phyloP scores from a whole-genome alignment of 2,329 filamentous ascomycete genomes.

The Fusarium sp. region DNA sequence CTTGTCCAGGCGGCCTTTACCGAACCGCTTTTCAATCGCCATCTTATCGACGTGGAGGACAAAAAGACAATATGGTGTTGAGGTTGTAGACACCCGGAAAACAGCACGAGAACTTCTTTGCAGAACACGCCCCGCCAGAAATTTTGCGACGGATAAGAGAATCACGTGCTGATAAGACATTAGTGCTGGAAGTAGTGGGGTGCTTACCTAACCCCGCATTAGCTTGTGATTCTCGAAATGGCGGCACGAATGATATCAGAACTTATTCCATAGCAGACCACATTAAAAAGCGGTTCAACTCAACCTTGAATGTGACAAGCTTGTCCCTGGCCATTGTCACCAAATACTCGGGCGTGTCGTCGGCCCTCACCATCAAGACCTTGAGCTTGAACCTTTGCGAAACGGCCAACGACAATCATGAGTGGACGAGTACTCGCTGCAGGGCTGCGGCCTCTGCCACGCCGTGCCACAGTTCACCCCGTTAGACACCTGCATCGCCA shows the following conservation, averaged over 20 bases:
- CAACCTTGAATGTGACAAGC: slow-evolving; percentile 39
- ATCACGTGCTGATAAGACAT: slow-evolving; percentile 54
- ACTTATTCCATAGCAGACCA: slow-evolving; percentile 36
- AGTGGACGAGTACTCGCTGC: slow-evolving; percentile 69
- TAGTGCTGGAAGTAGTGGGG: neutral
- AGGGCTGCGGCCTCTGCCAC: slow-evolving; percentile 75
- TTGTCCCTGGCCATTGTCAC: slow-evolving; percentile 35
- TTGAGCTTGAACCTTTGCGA: slow-evolving; percentile 35
- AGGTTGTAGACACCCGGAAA: neutral
- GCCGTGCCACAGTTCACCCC: slow-evolving; percentile 68
- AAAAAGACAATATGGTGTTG: slow-evolving; percentile 1
- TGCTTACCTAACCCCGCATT: slow-evolving; percentile 41
- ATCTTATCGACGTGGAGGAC: slow-evolving; percentile 62
- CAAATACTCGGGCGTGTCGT: slow-evolving; percentile 42
- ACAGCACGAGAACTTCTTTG: slow-evolving; percentile 27
- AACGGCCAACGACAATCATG: slow-evolving; percentile 48
- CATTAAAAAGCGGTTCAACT: slow-evolving; percentile 30
- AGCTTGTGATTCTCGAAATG: slow-evolving; percentile 38
- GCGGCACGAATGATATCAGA: slow-evolving; percentile 44
- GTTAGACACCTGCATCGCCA: slow-evolving; percentile 76
- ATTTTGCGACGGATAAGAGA: slow-evolving; percentile 53
- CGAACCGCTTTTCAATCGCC: slow-evolving; percentile 88
- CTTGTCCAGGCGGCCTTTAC: slow-evolving; percentile 97
- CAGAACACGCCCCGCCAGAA: slow-evolving; percentile 48
- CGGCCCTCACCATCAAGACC: slow-evolving; percentile 42